Base-by-base conservation (phyloP, 768 basidiomycete genomes). In the Pleurotus sapidus region DNA sequence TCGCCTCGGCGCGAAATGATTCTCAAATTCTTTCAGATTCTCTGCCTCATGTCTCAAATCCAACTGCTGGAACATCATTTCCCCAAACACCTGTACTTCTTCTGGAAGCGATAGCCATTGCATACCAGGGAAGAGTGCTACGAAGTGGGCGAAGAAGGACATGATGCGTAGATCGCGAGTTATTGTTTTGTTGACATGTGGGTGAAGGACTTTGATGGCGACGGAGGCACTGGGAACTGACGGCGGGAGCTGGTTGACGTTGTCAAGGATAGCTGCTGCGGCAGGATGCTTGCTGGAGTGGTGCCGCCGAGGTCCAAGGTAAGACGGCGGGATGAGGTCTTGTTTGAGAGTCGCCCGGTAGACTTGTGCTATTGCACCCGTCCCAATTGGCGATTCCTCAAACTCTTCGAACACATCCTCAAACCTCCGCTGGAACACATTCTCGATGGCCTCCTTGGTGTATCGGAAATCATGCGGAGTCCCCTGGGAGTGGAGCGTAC, bases 281-380 rank as follows among this genome's bases (percentile, higher is more conserved):
- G 81, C 69, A 3, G 74, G 74, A 20, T 40, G n/a, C 23, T 54
- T 54, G 18, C 39, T 42, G 59, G 77, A 84, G 46, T 73, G 71
- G 17, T 77, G 76, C 47, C 87, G 84, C 57, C 88, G 88, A 1
- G 93, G 91, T 3, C 83, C 82, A 58, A 91, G 82, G 70, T 94
- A 94, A 27, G 89, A 87, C 4, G 88, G 87, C 1, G 95, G 91
- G 55, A 98, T 82, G 56, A 98, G 78, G 67, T 95, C 86, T 49
- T 85, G 81, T 63, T 88, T 91, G 56, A 98, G 83, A 11, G 80
- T 90, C 37, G 93, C 96, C 63, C 87, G 84, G 71, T 98, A 96
- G 6, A 98, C 95, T 74, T 99, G 97, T 17, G 96, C 97, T 60
- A 99, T 97, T n/a, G 97, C 95, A 23, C 97, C 97, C 8, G 90